Conservation (phyloP, 441 rosid genomes). For the Geranium incanum region DNA sequence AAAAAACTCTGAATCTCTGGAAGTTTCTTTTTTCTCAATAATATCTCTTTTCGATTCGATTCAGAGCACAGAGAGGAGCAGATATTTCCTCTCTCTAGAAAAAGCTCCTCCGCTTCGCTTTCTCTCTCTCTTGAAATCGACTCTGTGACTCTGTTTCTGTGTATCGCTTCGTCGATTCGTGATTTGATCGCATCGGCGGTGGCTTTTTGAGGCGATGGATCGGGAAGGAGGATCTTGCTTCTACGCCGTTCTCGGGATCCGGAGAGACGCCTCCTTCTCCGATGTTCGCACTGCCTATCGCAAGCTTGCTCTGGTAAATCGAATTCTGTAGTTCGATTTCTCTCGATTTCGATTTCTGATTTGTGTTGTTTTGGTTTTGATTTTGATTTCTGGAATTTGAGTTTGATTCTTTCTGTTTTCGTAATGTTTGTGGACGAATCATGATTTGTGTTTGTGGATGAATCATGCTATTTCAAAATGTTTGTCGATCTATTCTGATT, state of each 20-base stretch:
- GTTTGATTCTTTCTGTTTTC: background rate
- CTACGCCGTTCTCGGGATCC: slow-evolving; percentile 57
- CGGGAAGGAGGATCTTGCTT: slow-evolving; percentile 65
- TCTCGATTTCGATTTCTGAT: too few relatives aligned
- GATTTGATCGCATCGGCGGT: background rate
- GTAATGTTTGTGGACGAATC: background rate
- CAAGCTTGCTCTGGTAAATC: slow-evolving; percentile 53
- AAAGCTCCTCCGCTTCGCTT: background rate
- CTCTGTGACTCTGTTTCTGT: background rate
- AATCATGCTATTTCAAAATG: too few relatives aligned
- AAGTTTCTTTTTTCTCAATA: background rate
- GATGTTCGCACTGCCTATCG: slow-evolving; percentile 61
- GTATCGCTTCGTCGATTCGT: background rate
- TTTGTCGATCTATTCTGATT: too few relatives aligned
- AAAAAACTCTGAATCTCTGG: background rate
- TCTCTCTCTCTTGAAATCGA: background rate
- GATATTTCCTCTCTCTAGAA: background rate
- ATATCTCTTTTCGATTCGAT: background rate
- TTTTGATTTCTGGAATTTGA: background rate
- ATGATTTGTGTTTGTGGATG: too few relatives aligned
- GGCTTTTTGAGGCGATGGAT: slow-evolving; percentile 35
- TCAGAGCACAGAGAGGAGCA: background rate
- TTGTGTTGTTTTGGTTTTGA: background rate
- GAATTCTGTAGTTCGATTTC: too few relatives aligned
- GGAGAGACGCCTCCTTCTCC: slow-evolving; percentile 54